phyloP scores from a whole-genome alignment of 2,329 filamentous ascomycete genomes.

The Clonostachys chloroleuca region DNA sequence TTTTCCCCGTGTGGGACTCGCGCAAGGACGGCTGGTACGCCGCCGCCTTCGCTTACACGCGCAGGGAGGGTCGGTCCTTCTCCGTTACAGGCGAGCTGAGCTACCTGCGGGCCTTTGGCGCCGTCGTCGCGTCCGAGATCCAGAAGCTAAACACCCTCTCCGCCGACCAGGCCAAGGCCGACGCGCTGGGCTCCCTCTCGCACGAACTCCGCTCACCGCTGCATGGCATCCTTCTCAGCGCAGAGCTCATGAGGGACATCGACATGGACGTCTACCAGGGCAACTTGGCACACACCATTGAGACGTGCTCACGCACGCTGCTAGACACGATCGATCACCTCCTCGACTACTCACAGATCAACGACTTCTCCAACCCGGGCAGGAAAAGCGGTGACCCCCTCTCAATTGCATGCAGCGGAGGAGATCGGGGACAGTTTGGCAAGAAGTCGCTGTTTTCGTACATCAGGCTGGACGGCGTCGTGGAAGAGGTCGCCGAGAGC shows the following conservation, averaged over 20 bases:
- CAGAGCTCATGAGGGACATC: slow-evolving; percentile 48
- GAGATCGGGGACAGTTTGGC: slow-evolving; percentile 8
- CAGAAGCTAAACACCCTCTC: slow-evolving; percentile 31
- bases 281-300: slow-evolving; percentile 42
- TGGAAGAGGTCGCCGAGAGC: slow-evolving; percentile 41
- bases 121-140: slow-evolving; percentile 52
- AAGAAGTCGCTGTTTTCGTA: slow-evolving; percentile 10
- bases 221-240: slow-evolving; percentile 52
- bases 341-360: slow-evolving; percentile 51
- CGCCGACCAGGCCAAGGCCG: slow-evolving; percentile 45
- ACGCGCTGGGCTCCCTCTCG: slow-evolving; percentile 55
- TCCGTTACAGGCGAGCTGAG: slow-evolving; percentile 41
- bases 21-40: slow-evolving; percentile 41
- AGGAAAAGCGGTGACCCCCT: slow-evolving; percentile 1
- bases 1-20: slow-evolving; percentile 43
- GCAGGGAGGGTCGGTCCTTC: slow-evolving; percentile 33
- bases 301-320: slow-evolving; percentile 40
- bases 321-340: slow-evolving; percentile 51
- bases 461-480: slow-evolving; percentile 11
- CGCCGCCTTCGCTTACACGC: slow-evolving; percentile 44
- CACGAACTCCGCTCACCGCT: slow-evolving; percentile 59
- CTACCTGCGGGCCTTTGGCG: slow-evolving; percentile 45
- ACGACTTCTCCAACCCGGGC: slow-evolving; percentile 18
- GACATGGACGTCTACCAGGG: slow-evolving; percentile 37
- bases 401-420: background rate